Conservation (phyloP, 495 filamentous ascomycete genomes). For the Tetracladium setigerum region DNA sequence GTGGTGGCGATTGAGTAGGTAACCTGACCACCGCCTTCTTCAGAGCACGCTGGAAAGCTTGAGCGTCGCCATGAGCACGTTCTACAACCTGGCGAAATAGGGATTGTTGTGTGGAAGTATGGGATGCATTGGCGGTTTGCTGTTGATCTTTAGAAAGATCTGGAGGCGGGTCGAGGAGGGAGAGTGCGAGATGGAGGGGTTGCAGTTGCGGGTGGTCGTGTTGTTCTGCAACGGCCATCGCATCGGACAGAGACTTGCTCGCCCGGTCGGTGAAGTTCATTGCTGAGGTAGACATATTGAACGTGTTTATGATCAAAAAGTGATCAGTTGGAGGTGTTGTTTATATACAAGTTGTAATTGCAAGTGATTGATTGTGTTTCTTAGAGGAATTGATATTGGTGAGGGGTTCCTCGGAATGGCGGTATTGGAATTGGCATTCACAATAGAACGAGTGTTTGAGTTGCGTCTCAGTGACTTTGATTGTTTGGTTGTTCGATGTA, state of each 20-base stretch:
- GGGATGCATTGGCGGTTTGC: slow-evolving; percentile 50
- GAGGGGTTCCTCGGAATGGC: no score
- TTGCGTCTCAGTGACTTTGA: background rate
- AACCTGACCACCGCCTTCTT: slow-evolving; percentile 88
- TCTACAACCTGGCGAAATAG: slow-evolving; percentile 93
- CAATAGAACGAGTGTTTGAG: no score
- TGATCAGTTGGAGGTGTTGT: slow-evolving; percentile 12
- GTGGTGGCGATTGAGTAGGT: slow-evolving; percentile 90
- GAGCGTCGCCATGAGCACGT: slow-evolving; percentile 85
- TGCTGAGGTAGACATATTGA: slow-evolving; percentile 39
- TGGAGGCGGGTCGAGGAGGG: slow-evolving; percentile 74
- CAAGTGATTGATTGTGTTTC: no score
- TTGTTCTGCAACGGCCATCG: slow-evolving; percentile 72
- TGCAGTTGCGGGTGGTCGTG: slow-evolving; percentile 85
- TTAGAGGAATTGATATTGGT: no score
- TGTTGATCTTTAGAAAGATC: slow-evolving; percentile 74
- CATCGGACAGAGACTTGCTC: slow-evolving; percentile 78
- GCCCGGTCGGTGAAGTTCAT: slow-evolving; percentile 92
- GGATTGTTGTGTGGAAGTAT: slow-evolving; percentile 48
- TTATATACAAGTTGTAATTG: background rate
- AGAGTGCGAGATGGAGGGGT: slow-evolving; percentile 81
- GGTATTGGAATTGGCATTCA: no score
- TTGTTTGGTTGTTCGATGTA: no score
- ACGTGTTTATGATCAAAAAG: slow-evolving; percentile 6
- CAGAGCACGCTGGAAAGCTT: slow-evolving; percentile 75